These are phyloP conservation scores for Lasiodiplodia citricola DNA, from an alignment of 2,329 filamentous ascomycete species.

Conservation along the genomic window DNA sequence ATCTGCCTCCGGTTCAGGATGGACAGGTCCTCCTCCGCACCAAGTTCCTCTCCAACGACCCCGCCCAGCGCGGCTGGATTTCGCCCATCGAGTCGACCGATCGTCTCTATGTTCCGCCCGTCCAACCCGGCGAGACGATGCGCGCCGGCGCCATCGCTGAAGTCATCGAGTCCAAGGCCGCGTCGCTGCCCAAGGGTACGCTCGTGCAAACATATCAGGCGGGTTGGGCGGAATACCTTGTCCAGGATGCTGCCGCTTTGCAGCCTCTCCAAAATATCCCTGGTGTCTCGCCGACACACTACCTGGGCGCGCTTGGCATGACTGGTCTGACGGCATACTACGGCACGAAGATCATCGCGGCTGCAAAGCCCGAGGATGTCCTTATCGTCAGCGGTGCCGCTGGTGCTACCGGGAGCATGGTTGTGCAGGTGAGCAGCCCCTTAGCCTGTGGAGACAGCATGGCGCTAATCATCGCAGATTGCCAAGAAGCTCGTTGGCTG, in stretches of 20 bases:
- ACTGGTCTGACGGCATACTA: constrained; percentile 79
- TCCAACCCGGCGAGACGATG: constrained; percentile 72
- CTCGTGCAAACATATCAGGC: constrained; percentile 58
- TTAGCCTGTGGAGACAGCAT: neutral
- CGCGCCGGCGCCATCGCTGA: constrained; percentile 66
- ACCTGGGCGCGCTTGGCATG: constrained; percentile 57
- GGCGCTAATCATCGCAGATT: constrained; percentile 49
- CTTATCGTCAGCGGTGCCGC: constrained; percentile 81
- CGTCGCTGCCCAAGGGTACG: constrained; percentile 61
- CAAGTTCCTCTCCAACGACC: constrained; percentile 58
- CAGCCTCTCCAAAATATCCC: constrained; percentile 3
- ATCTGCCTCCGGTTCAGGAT: constrained; percentile 43
- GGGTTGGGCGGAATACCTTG: constrained; percentile 72
- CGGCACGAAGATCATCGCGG: constrained; percentile 71
- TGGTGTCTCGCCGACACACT: constrained; percentile 15
- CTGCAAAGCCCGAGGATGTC: constrained; percentile 71
- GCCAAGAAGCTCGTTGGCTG: constrained; percentile 56
- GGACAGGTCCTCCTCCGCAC: constrained; percentile 55
- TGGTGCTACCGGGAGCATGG: constrained; percentile 77
- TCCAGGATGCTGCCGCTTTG: constrained; percentile 49
- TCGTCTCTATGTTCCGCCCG: constrained; percentile 70
- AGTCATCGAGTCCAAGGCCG: constrained; percentile 65
- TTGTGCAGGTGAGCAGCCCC: constrained; percentile 66
- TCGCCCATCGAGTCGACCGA: neutral
- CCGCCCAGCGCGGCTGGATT: constrained; percentile 51